Conservation (phyloP, 192 early-diverging fungal species). For the Linnemannia zychae region DNA sequence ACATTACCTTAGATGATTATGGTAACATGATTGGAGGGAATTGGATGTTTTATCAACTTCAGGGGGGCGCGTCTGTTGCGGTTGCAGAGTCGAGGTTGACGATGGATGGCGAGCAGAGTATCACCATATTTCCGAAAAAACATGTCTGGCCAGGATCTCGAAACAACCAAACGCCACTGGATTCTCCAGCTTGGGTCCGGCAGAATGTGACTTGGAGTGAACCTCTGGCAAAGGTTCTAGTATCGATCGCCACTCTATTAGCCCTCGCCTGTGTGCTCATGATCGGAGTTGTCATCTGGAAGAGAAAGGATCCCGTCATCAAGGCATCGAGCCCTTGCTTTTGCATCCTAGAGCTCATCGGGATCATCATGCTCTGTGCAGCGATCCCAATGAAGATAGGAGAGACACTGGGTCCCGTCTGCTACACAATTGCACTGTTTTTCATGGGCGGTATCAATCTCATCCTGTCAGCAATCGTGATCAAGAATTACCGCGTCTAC, state of each 20-base stretch:
- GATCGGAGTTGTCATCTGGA: constrained; percentile 16
- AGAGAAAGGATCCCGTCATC: constrained; percentile 6
- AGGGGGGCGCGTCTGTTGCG: not conserved
- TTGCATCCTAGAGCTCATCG: constrained; percentile 10
- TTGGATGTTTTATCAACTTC: constrained; percentile 1
- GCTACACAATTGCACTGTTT: not conserved
- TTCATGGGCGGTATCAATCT: not conserved
- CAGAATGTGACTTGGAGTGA: constrained; percentile 18
- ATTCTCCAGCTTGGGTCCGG: constrained; percentile 5
- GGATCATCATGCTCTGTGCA: constrained; percentile 9
- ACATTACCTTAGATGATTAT: not conserved
- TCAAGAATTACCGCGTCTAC: constrained; percentile 25
- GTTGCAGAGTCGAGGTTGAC: not conserved
- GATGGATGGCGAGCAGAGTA: not conserved
- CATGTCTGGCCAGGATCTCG: constrained; percentile 5
- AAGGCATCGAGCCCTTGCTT: constrained; percentile 27
- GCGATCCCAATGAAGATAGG: constrained; percentile 5
- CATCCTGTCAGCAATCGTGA: constrained; percentile 10
- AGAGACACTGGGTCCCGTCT: not conserved
- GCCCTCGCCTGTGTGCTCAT: not conserved
- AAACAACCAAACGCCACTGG: not conserved
- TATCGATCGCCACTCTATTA: not conserved
- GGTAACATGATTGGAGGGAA: not conserved
- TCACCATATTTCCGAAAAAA: not conserved
- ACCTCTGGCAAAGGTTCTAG: not conserved